Base-by-base conservation (phyloP, 129 eudicot species). In the Saposhnikovia divaricata region DNA sequence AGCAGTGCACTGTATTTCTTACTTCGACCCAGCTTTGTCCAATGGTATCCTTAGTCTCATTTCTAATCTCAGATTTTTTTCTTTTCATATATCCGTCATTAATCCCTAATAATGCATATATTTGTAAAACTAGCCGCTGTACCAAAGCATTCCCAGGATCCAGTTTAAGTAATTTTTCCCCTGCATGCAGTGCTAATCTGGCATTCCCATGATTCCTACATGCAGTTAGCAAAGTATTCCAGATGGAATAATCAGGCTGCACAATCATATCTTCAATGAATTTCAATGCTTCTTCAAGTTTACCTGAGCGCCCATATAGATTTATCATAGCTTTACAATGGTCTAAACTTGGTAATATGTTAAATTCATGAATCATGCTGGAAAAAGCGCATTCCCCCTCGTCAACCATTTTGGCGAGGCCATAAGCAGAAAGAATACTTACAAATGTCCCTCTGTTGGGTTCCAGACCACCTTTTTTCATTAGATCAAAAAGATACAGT, bases 221-320 rank as follows among this genome's bases (percentile, higher is more conserved):
- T 2, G 91, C 91, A 72, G 88, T 86, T 50, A 90, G 80, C 34
- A 90, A 81, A 38, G 88, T 84, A 45, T 74, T 70, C 94, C 94
- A 90, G 10, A 85, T 78, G 77, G 82, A 82, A 53, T 28, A 28
- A 77, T 81, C 88, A 59, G 88, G 90, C 59, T 86, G 84, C 34
- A 83, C 50, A 8, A 72, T 53, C 89, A 90, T 88, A 72, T 72
- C 53, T 38, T 76, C 51, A 42, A 88, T 78, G 70, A 90, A 88
- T 15, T 81, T 80, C 39, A 84, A 69, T 59, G 90, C 91, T 78
- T 81, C 87, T 55, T 86, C 85, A 76, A 90, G 85, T 83, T 80
- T 86, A 72, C 95, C 92, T 16, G 95, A 88, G 77, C 95, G 92
- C 5, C 95, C 95, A 76, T 82, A 83, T 70, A 90, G 77, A 43